Evolutionary conservation across 73 alveolate species (phyloP).

Genomic region (Symbiodinium pilosum): DNA sequence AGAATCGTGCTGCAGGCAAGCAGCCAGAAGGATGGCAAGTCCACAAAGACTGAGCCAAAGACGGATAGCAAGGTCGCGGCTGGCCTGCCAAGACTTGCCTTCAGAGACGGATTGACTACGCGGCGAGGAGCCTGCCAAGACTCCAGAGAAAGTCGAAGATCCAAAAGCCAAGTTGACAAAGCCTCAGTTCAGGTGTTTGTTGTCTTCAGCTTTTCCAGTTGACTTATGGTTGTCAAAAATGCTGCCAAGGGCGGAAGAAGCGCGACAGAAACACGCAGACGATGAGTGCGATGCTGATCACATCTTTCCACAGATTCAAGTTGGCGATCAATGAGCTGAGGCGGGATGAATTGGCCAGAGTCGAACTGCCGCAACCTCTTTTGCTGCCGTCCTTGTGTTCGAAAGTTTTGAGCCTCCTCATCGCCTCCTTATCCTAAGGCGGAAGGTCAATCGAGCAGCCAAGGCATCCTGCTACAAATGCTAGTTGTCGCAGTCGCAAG

Average conservation of each 20-base stretch:
- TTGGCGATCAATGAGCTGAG: not conserved
- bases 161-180: not conserved
- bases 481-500: not conserved
- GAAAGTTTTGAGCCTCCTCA: no score
- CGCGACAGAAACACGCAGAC: slow-evolving; percentile 63
- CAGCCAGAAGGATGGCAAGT: slow-evolving; percentile 8
- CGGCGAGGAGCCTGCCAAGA: not conserved
- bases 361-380: slow-evolving; percentile 19
- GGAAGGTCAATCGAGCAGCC: slow-evolving; percentile 57
- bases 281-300: not conserved
- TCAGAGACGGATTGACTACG: not conserved
- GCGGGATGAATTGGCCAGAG: slow-evolving; percentile 77
- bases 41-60: not conserved
- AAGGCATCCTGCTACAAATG: slow-evolving; percentile 22
- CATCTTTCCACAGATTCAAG: not conserved
- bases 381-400: not conserved
- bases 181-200: not conserved
- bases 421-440: no score
- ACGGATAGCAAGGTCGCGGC: not conserved
- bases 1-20: not conserved
- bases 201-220: not conserved
- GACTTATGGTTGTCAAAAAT: no score
- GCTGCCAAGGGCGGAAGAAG: slow-evolving; percentile 87
- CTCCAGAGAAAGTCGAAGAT: not conserved
- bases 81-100: no score